phyloP scores from a whole-genome alignment of 305 asterid species.

The Fraxinus floribunda region DNA sequence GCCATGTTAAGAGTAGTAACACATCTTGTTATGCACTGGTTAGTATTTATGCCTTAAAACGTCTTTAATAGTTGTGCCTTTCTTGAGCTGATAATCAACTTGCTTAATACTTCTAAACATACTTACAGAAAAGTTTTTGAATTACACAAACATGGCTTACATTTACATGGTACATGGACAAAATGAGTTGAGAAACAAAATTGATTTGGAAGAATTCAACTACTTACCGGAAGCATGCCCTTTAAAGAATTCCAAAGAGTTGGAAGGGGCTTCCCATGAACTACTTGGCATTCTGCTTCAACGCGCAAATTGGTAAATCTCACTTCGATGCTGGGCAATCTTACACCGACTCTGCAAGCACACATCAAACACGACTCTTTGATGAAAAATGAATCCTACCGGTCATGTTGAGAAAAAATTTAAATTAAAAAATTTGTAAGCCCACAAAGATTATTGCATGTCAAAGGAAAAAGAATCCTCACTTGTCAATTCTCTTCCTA shows the following conservation, averaged over 20 bases:
- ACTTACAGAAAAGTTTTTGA: not conserved
- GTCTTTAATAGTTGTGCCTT: not conserved
- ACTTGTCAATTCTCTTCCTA: slow-evolving; percentile 46
- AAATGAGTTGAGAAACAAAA: not conserved
- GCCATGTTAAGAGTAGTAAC: not conserved
- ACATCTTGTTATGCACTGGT: not conserved
- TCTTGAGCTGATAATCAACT: not conserved
- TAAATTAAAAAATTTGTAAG: not conserved
- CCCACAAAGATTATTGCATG: not conserved
- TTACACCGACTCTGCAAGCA: slow-evolving; percentile 40
- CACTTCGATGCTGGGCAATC: slow-evolving; percentile 45
- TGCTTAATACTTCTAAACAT: not conserved
- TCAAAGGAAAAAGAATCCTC: not conserved
- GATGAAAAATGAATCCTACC: not conserved
- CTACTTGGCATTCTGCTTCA: slow-evolving; percentile 56
- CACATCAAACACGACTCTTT: not conserved
- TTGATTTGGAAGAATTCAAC: not conserved
- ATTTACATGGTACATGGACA: not conserved
- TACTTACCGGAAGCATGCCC: slow-evolving; percentile 32
- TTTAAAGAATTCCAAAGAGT: slow-evolving; percentile 53
- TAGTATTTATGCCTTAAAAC: not conserved
- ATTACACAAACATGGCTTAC: not conserved
- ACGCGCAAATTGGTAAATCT: slow-evolving; percentile 36
- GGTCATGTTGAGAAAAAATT: not conserved
- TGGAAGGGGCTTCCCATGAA: slow-evolving; percentile 54